These are phyloP conservation scores for Trametes villosa DNA, from an alignment of 768 basidiomycete genomes.

Conservation along the genomic window DNA sequence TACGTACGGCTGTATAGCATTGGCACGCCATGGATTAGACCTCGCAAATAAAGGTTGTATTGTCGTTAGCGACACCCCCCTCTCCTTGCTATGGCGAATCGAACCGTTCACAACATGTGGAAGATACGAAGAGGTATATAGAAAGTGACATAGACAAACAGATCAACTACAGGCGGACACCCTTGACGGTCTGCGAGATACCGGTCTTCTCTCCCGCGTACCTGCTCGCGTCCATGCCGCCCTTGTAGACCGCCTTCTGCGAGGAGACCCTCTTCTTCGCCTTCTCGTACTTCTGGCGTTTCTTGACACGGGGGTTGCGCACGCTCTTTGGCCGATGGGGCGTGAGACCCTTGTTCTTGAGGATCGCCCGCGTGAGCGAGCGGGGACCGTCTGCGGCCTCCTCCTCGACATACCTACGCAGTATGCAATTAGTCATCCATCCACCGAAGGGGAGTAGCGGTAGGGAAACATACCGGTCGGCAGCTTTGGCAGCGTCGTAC, in stretches of 20 bases:
- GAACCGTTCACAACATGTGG: not conserved
- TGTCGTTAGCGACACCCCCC: not conserved
- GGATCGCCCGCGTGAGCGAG: conserved; percentile 85
- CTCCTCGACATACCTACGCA: conserved; percentile 37
- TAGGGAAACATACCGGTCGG: conserved; percentile 54
- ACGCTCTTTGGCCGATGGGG: conserved; percentile 87
- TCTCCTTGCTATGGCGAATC: not conserved
- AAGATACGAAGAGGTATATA: not conserved
- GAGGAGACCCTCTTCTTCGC: conserved; percentile 91
- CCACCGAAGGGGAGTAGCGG: not conserved
- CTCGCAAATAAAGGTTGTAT: not conserved
- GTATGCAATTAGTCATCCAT: conserved; percentile 11
- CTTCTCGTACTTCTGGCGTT: conserved; percentile 90
- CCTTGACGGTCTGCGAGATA: conserved; percentile 90
- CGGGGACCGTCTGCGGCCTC: conserved; percentile 73
- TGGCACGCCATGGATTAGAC: not conserved
- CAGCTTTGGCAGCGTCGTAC: conserved; percentile 68
- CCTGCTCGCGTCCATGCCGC: conserved; percentile 71
- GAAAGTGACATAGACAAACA: not conserved
- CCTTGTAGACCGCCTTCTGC: conserved; percentile 92
- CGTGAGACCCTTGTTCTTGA: conserved; percentile 93
- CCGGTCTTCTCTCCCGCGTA: conserved; percentile 94
- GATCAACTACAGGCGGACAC: conserved; percentile 58
- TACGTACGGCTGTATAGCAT: conserved; percentile 13
- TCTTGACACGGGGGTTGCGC: conserved; percentile 98